Percentiles rank a stretch among this genome's conserved stretches.
Evolutionary conservation across 306 rosid genomes (phyloP).

Genomic region (Delonix regia): DNA sequence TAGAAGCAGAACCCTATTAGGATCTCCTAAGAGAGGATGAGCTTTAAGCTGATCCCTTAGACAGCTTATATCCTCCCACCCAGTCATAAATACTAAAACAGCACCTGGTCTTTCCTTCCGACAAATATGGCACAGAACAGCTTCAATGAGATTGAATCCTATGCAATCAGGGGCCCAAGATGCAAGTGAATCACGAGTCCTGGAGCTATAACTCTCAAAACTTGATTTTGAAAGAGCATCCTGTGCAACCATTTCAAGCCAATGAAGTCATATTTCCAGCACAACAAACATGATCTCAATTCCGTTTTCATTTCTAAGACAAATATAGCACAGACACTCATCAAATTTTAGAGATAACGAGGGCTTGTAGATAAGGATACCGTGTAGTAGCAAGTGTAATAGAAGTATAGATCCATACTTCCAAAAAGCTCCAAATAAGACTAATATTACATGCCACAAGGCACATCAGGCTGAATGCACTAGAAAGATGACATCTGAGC

Average conservation of each 20-base stretch:
- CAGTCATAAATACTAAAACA: conserved; percentile 93
- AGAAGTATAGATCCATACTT: conserved; percentile 7
- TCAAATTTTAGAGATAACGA: not conserved
- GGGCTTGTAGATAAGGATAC: conserved; percentile 10
- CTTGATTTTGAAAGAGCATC: conserved; percentile 85
- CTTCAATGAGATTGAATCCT: conserved; percentile 96
- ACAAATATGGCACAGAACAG: conserved; percentile 93
- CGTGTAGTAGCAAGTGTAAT: not conserved
- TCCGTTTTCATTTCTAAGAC: conserved; percentile 9
- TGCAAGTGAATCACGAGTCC: conserved; percentile 82
- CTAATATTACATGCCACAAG: conserved; percentile 2
- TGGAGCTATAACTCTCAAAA: conserved; percentile 81
- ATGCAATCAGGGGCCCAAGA: conserved; percentile 89
- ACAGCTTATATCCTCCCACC: conserved; percentile 98
- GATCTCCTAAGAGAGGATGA: conserved; percentile 96
- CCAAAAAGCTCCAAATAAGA: conserved; percentile 6
- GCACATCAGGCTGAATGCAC: conserved; percentile 18
- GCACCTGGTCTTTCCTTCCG: conserved; percentile 96
- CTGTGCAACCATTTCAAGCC: conserved; percentile 52
- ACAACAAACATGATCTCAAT: conserved; percentile 19
- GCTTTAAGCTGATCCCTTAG: conserved; percentile 93
- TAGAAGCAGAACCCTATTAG: conserved; percentile 86
- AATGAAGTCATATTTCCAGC: conserved; percentile 26
- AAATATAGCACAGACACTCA: conserved; percentile 15
- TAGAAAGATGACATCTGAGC: conserved; percentile 20